Percentiles rank a stretch among this genome's conserved stretches.
phyloP scores from a whole-genome alignment of 768 basidiomycete species.

The Glaciozyma antarctica region DNA sequence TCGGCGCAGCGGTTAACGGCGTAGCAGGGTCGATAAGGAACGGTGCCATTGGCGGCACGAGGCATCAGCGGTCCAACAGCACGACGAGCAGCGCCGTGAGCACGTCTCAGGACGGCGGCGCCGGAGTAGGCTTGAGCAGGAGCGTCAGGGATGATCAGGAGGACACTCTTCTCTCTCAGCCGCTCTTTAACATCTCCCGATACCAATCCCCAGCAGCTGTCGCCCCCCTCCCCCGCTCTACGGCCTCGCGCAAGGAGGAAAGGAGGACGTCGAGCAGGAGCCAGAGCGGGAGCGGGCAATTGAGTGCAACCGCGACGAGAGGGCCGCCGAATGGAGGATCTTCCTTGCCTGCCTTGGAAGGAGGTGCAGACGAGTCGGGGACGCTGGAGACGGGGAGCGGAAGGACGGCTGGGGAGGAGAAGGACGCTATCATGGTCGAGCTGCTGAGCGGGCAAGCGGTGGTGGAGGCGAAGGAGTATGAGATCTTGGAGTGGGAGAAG shows the following conservation, averaged over 20 bases:
- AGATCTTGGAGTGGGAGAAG: conserved; percentile 64
- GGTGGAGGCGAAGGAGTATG: conserved; percentile 75
- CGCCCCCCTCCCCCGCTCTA: no score
- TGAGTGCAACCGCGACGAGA: no score
- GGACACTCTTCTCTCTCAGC: conserved; percentile 12
- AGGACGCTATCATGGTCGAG: conserved; percentile 79
- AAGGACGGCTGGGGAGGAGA: conserved; percentile 34
- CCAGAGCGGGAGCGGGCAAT: no score
- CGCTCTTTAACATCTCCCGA: neutral
- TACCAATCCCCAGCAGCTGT: no score
- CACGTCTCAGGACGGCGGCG: neutral
- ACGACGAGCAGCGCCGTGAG: neutral
- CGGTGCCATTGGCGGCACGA: neutral
- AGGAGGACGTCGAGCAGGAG: no score
- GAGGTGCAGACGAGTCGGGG: no score
- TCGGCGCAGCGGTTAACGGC: conserved; percentile 12
- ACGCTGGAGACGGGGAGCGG: neutral
- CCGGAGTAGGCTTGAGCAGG: neutral
- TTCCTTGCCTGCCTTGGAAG: no score
- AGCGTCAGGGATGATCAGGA: neutral
- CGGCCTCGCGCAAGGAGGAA: no score
- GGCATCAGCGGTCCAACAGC: neutral
- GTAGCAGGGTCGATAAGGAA: neutral
- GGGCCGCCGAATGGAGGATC: no score
- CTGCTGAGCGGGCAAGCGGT: conserved; percentile 87